These are phyloP conservation scores for Xylariaceae sp. DNA, from an alignment of 2,329 filamentous ascomycete species.

Conservation along the genomic window DNA sequence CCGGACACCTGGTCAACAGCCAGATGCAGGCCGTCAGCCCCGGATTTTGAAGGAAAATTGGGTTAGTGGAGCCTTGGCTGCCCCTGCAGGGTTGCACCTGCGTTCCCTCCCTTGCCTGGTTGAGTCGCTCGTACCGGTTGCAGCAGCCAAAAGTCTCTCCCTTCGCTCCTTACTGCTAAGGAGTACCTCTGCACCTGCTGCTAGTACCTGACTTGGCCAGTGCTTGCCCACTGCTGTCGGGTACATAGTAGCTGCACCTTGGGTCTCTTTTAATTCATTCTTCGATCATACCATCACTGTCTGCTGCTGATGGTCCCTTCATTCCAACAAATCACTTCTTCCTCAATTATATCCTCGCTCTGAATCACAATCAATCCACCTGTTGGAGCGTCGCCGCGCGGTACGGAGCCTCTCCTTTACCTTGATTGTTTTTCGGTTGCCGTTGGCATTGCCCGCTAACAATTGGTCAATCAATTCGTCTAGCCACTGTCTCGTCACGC, in stretches of 20 bases:
- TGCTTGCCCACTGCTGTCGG: too few relatives aligned
- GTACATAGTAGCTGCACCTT: too few relatives aligned
- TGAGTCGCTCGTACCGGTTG: conserved; percentile 20
- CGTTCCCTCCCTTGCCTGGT: conserved; percentile 18
- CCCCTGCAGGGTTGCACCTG: conserved; percentile 11
- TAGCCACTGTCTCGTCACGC: conserved; percentile 20
- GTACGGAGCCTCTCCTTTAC: conserved; percentile 11
- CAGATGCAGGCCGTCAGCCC: too few relatives aligned
- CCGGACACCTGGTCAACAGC: too few relatives aligned
- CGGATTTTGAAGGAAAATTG: too few relatives aligned
- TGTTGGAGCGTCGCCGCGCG: conserved; percentile 15
- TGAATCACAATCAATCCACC: background rate
- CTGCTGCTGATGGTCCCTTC: conserved; percentile 12
- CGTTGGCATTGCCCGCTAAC: conserved; percentile 26
- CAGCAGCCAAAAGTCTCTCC: conserved; percentile 14
- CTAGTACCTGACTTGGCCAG: conserved; percentile 14
- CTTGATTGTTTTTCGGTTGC: conserved; percentile 6
- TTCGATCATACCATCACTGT: conserved; percentile 8
- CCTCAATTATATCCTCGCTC: background rate
- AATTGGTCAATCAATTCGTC: conserved; percentile 31
- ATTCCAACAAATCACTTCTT: conserved; percentile 8
- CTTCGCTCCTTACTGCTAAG: background rate
- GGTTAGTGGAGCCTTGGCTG: too few relatives aligned
- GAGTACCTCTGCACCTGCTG: conserved; percentile 7
- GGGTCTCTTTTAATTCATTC: too few relatives aligned